These are phyloP conservation scores for Camillea tinctor DNA, from an alignment of 2,329 filamentous ascomycete genomes.

Conservation along the genomic window DNA sequence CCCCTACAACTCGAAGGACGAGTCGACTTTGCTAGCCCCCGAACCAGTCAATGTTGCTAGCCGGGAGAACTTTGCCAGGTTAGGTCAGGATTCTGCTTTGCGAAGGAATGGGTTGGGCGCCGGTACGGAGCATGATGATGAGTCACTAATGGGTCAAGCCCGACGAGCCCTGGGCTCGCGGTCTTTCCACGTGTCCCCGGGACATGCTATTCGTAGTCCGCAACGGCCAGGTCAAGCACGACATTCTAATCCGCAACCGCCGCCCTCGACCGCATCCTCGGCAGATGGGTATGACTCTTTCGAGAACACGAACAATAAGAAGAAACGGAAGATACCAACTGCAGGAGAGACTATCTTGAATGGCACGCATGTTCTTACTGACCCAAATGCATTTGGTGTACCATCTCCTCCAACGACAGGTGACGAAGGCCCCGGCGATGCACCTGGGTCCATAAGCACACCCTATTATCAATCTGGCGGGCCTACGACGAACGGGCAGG, in stretches of 20 bases:
- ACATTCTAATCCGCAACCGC: constrained; percentile 51
- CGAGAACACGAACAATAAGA: constrained; percentile 99
- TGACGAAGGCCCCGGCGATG: constrained; percentile 35
- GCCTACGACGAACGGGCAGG: constrained; percentile 58
- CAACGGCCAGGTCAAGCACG: constrained; percentile 46
- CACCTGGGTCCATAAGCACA: constrained; percentile 29
- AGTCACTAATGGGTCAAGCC: constrained; percentile 23
- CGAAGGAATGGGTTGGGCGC: constrained; percentile 29
- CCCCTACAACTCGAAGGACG: constrained; percentile 57
- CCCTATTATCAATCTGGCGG: constrained; percentile 46
- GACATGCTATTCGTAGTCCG: constrained; percentile 41
- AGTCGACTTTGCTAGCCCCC: constrained; percentile 37
- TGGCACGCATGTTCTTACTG: constrained; percentile 39
- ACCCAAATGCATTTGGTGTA: constrained; percentile 34
- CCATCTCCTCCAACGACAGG: constrained; percentile 34
- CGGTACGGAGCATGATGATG: constrained; percentile 23
- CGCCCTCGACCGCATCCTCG: constrained; percentile 68
- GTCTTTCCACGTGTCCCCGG: constrained; percentile 46
- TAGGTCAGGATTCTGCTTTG: constrained; percentile 38
- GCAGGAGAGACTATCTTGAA: constrained; percentile 65
- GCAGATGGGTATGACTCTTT: constrained; percentile 93
- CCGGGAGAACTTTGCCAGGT: constrained; percentile 31
- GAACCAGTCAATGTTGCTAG: constrained; percentile 24
- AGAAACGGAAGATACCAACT: constrained; percentile 96
- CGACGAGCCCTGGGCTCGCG: constrained; percentile 40